Percentiles rank a stretch among this genome's conserved stretches.
Conservation (phyloP, 2,329 filamentous ascomycete species). For the Cercospora berteroae region DNA sequence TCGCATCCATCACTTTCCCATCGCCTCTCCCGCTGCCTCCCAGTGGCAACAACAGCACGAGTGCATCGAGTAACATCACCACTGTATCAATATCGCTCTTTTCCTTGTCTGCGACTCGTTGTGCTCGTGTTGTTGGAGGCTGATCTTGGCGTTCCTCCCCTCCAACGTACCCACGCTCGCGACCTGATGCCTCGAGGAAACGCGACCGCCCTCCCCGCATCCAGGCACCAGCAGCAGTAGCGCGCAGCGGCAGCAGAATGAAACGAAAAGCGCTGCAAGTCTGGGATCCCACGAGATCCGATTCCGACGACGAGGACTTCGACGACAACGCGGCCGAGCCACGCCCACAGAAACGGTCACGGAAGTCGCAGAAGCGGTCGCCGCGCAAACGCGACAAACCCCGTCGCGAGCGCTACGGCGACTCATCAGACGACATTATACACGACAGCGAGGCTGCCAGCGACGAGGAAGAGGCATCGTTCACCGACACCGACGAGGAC, state of each 20-base stretch:
- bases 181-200: slow-evolving; percentile 1
- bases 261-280: slow-evolving; percentile 41
- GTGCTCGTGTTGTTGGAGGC: neutral
- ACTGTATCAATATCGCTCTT: neutral
- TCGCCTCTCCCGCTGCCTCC: neutral
- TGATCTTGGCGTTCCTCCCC: neutral
- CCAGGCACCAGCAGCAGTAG: neutral
- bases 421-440: slow-evolving; percentile 49
- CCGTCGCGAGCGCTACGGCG: slow-evolving; percentile 41
- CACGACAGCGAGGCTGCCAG: slow-evolving; percentile 40
- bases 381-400: slow-evolving; percentile 31
- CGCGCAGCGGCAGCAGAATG: neutral
- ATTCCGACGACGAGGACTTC: slow-evolving; percentile 42
- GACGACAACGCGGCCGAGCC: slow-evolving; percentile 27
- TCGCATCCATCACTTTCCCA: neutral
- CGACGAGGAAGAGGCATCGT: slow-evolving; percentile 44
- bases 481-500: slow-evolving; percentile 47
- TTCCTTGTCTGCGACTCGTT: neutral
- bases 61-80: neutral
- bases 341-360: slow-evolving; percentile 27
- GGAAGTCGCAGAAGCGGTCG: slow-evolving; percentile 29
- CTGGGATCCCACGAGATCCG: slow-evolving; percentile 39
- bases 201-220: neutral
- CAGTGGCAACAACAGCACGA: neutral
- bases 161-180: neutral